phyloP scores from a whole-genome alignment of 78 protist species.

The Cyanophora paradoxa region DNA sequence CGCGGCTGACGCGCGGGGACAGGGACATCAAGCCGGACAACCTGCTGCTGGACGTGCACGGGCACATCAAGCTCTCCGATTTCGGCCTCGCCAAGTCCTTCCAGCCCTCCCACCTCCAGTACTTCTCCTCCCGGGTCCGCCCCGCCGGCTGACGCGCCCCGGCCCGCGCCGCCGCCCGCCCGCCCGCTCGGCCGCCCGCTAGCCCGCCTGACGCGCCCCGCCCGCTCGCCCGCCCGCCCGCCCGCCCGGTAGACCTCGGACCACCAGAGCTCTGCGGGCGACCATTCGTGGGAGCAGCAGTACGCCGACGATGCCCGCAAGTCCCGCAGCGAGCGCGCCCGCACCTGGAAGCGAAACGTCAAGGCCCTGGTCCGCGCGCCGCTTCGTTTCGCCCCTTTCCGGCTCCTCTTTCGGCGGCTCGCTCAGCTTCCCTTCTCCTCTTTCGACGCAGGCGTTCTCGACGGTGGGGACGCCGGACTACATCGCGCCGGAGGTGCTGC shows the following conservation, averaged over 20 bases:
- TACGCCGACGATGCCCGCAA: no score
- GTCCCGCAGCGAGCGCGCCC: neutral
- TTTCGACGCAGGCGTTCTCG: constrained; percentile 44
- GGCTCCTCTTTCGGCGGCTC: neutral
- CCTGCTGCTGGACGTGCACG: constrained; percentile 37
- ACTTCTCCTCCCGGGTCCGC: neutral
- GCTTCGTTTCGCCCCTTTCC: neutral
- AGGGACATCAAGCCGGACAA: constrained; percentile 68
- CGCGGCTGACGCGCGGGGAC: no score
- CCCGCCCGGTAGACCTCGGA: no score
- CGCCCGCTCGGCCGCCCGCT: no score
- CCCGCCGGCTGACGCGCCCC: neutral
- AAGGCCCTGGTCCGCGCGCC: neutral
- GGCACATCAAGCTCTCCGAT: constrained; percentile 73
- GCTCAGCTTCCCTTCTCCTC: neutral
- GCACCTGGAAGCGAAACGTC: neutral
- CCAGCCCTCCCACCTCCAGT: no score
- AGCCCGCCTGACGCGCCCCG: no score
- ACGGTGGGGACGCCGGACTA: constrained; percentile 86
- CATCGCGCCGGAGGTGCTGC: constrained; percentile 85
- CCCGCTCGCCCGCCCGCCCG: no score
- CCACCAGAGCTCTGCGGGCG: no score
- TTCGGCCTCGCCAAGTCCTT: constrained; percentile 76
- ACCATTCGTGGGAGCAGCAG: no score
- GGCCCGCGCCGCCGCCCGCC: neutral